These are phyloP conservation scores for Penicillium sp. DNA, from an alignment of 2,329 filamentous ascomycete genomes.

Conservation along the genomic window DNA sequence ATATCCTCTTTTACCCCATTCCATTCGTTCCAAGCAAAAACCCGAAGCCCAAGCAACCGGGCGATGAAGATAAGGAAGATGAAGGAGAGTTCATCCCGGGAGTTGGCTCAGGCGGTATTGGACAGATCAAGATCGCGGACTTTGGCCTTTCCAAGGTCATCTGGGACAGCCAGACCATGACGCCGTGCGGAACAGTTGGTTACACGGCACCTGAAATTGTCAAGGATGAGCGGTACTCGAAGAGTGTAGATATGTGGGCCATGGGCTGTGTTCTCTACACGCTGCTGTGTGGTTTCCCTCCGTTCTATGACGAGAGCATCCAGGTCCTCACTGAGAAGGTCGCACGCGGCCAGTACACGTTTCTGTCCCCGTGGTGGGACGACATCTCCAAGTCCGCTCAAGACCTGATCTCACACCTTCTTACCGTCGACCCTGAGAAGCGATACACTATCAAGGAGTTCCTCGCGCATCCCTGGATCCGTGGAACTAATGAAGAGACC, in stretches of 20 bases:
- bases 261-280: constrained; percentile 96
- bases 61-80: constrained; percentile 95
- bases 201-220: constrained; percentile 98
- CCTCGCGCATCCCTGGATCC: constrained; percentile 90
- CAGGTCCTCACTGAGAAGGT: constrained; percentile 97
- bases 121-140: constrained; percentile 93
- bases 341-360: constrained; percentile 91
- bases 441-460: constrained; percentile 92
- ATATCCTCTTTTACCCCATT: constrained; percentile 85
- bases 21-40: constrained; percentile 73
- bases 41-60: constrained; percentile 73
- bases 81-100: constrained; percentile 88
- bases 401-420: constrained; percentile 84
- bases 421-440: constrained; percentile 93
- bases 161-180: constrained; percentile 98
- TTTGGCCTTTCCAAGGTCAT: constrained; percentile 97
- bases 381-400: constrained; percentile 94
- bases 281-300: constrained; percentile 91
- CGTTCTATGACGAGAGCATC: constrained; percentile 98
- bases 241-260: constrained; percentile 99
- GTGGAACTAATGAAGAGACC: constrained; percentile 62
- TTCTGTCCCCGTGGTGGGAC: constrained; percentile 98
- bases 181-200: constrained; percentile 95
- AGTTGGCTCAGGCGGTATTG: constrained; percentile 81
- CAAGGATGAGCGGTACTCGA: constrained; percentile 97